A percentile compares a stretch with the other conserved stretches of the same genome.
These are phyloP conservation scores for Trametes meyenii DNA, from an alignment of 768 basidiomycete species.

Conservation along the genomic window DNA sequence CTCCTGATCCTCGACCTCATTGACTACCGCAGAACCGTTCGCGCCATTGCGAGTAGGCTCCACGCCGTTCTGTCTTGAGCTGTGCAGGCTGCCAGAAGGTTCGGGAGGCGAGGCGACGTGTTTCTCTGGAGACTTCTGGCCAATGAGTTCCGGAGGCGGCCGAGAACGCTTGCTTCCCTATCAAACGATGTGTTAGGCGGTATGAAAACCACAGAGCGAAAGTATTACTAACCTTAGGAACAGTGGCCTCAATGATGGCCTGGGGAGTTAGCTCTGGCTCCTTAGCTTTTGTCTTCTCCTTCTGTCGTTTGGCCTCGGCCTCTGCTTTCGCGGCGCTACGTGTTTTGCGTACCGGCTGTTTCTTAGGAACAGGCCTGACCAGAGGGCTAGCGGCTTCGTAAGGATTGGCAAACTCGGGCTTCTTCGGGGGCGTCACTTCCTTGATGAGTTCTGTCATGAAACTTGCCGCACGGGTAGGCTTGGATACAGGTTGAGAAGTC, in stretches of 20 bases:
- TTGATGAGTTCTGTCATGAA: slow-evolving; percentile 73
- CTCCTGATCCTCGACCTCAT: slow-evolving; percentile 43
- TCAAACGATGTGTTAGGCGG: slow-evolving; percentile 12
- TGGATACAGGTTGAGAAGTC: slow-evolving; percentile 40
- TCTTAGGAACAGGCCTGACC: slow-evolving; percentile 48
- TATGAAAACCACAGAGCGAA: neutral
- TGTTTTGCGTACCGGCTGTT: slow-evolving; percentile 43
- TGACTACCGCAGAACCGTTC: slow-evolving; percentile 24
- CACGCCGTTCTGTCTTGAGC: slow-evolving; percentile 28
- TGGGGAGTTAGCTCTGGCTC: slow-evolving; percentile 51
- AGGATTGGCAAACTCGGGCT: slow-evolving; percentile 72
- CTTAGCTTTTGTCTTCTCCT: slow-evolving; percentile 23
- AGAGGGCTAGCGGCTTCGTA: slow-evolving; percentile 77
- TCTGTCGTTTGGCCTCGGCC: slow-evolving; percentile 36
- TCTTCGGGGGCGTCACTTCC: slow-evolving; percentile 63
- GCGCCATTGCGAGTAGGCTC: slow-evolving; percentile 26
- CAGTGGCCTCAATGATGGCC: slow-evolving; percentile 74
- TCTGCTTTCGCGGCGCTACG: slow-evolving; percentile 43
- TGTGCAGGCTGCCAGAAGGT: slow-evolving; percentile 13
- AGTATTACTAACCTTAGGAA: slow-evolving; percentile 60
- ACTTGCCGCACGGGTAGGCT: slow-evolving; percentile 66
- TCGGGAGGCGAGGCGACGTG: slow-evolving; percentile 15
- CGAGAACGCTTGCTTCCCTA: slow-evolving; percentile 81
- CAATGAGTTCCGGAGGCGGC: slow-evolving; percentile 56
- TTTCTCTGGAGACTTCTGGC: slow-evolving; percentile 37